Evolutionary conservation across 2,329 filamentous ascomycete genomes (phyloP).

Genomic region (Hypoxylon sp.): DNA sequence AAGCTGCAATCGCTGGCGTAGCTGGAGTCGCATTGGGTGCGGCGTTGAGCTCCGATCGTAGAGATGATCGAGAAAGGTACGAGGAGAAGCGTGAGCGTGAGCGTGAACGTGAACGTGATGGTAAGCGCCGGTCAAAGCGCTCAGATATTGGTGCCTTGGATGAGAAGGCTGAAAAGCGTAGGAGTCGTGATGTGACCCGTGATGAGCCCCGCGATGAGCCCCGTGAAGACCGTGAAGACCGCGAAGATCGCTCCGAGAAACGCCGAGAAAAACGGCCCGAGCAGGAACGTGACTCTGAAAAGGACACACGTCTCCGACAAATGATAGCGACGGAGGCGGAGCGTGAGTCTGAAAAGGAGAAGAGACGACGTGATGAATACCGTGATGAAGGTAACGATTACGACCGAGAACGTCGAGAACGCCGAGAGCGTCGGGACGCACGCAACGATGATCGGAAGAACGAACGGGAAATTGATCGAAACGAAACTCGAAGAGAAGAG

Average conservation of each 20-base stretch:
- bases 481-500: conserved; percentile 47
- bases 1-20: conserved; percentile 60
- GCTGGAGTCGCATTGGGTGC: conserved; percentile 64
- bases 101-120: conserved; percentile 52
- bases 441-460: conserved; percentile 35
- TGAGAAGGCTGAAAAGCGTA: conserved; percentile 43
- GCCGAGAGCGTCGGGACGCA: conserved; percentile 38
- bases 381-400: conserved; percentile 50
- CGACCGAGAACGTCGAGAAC: conserved; percentile 30
- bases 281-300: conserved; percentile 37
- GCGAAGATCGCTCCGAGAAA: conserved; percentile 17
- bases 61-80: conserved; percentile 47
- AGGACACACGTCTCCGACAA: conserved; percentile 41
- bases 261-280: conserved; percentile 41
- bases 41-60: conserved; percentile 56
- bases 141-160: conserved; percentile 36
- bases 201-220: conserved; percentile 43
- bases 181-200: conserved; percentile 47
- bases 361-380: conserved; percentile 43
- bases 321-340: conserved; percentile 34
- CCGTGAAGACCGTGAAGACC: conserved; percentile 34
- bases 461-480: conserved; percentile 47
- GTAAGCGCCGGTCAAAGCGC: conserved; percentile 48
- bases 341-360: conserved; percentile 41
- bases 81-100: conserved; percentile 51